phyloP scores from a whole-genome alignment of 371 early-diverging fungal genomes.

The Rhizopus delemar region DNA sequence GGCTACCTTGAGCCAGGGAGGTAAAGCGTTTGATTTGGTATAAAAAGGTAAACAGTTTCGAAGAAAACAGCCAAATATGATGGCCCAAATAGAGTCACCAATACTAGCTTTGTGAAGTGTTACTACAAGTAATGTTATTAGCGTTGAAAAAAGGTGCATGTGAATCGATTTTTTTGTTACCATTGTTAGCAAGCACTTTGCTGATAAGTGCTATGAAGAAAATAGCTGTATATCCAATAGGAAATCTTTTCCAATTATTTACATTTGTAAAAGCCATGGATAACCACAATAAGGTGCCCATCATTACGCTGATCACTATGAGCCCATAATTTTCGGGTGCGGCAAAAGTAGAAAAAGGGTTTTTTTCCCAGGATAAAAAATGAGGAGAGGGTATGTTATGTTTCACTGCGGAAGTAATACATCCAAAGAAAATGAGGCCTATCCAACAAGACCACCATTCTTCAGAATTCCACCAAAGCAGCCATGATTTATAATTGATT shows the following conservation, averaged over 20 bases:
- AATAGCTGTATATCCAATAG: constrained; percentile 50
- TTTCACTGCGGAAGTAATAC: constrained; percentile 49
- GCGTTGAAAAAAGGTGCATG: neutral
- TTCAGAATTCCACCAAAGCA: constrained; percentile 65
- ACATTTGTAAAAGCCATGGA: constrained; percentile 43
- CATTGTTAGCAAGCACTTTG: constrained; percentile 61
- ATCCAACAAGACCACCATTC: constrained; percentile 72
- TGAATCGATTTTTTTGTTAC: constrained; percentile 22
- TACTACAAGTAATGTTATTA: constrained; percentile 15
- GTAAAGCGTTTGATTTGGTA: constrained; percentile 42
- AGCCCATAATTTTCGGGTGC: constrained; percentile 46
- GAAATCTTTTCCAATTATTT: constrained; percentile 45
- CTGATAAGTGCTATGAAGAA: constrained; percentile 55
- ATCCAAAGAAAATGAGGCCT: constrained; percentile 60
- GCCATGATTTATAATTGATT: constrained; percentile 25
- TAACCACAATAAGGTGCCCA: constrained; percentile 55
- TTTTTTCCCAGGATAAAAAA: constrained; percentile 52
- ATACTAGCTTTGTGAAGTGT: constrained; percentile 51
- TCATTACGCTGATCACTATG: constrained; percentile 51
- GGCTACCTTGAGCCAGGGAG: constrained; percentile 58
- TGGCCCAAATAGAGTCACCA: constrained; percentile 67
- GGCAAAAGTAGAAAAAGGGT: constrained; percentile 58
- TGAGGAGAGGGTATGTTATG: constrained; percentile 49
- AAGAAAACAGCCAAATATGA: constrained; percentile 54
- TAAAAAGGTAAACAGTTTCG: constrained; percentile 47